Evolutionary conservation across 2,329 filamentous ascomycete species (phyloP), one percentile per base, ranked within the genome.

Genomic region (Hymenoscyphus occultus): DNA sequence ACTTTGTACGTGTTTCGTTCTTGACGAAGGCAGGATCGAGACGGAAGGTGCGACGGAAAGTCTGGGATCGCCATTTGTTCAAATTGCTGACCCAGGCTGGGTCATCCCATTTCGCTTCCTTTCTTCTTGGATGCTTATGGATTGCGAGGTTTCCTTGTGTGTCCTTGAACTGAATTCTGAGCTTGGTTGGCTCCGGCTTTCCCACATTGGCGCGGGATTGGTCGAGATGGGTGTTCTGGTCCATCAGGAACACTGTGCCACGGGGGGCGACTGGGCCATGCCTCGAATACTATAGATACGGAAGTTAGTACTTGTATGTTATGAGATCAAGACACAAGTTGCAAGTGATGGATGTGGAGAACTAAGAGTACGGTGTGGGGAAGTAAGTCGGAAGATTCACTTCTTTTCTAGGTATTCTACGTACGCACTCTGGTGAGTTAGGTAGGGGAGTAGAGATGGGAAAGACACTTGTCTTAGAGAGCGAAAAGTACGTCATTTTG

Each of bases 31-130:
- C 40, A 10, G 60, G 60, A 42, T 65, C 64, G 7, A n/a, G 31
- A 31, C 54, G 56, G 42, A 65, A 62, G 9, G 58, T 39, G 19
- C 64, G 42, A 31, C 64, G 61, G n/a, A 66, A 59, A 16, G 39
- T 58, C 35, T 63, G 61, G 22, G 39, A 60, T 4, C 61, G 56
- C 64, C 61, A 66, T 32, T 64, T 64, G 12, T 64, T 64, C 6
- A 59, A n/a, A 13, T 66, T 51, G 1, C 35, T 40, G 31, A 67
- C 39, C 62, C 62, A 67, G 16, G 45, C 63, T 6, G 16, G 28
- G 57, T 63, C 31, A 42, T 61, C 58, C 64, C 64, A 65, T 9
- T 56, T 57, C 5, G 39, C 64, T 16, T 76, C 74, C 2, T 40
- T 16, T 22, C 28, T n/a, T 19, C 19, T 16, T n/a, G 32, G 56